Conservation (phyloP, 2,329 filamentous ascomycete genomes). For the Pestalotiopsis sp. region DNA sequence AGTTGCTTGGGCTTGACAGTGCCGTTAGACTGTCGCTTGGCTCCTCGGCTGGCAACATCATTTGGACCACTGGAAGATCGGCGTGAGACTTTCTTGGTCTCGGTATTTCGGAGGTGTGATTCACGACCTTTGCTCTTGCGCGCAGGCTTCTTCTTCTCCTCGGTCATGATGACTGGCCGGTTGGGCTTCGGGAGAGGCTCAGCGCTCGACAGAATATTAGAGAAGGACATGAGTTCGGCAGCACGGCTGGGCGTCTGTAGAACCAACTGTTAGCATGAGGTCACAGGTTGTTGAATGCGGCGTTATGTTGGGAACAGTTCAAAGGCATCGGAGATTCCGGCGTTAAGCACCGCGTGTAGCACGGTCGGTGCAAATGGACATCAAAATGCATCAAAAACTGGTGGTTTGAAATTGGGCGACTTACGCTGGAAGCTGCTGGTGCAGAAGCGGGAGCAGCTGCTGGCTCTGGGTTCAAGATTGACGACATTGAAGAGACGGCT, state of each 20-base stretch:
- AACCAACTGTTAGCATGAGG: conserved; percentile 16
- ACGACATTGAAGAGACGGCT: conserved; percentile 31
- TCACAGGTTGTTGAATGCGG: neutral
- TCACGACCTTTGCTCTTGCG: conserved; percentile 53
- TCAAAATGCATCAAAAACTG: neutral
- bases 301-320: neutral
- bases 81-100: conserved; percentile 51
- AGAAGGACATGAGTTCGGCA: conserved; percentile 92
- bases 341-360: neutral
- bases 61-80: conserved; percentile 50
- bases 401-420: conserved; percentile 15
- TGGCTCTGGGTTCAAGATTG: conserved; percentile 36
- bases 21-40: conserved; percentile 65
- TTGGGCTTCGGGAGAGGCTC: conserved; percentile 62
- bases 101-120: conserved; percentile 53
- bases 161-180: conserved; percentile 39
- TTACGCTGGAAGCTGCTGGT: conserved; percentile 29
- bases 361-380: neutral
- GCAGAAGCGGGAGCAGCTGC: conserved; percentile 19
- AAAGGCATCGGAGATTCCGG: neutral
- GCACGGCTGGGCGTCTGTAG: conserved; percentile 71
- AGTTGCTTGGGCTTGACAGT: conserved; percentile 53
- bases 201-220: conserved; percentile 85
- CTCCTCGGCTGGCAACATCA: conserved; percentile 51
- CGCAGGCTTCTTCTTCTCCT: conserved; percentile 40